Conservation (phyloP, 2,329 filamentous ascomycete genomes). For the Tolypocladium album region DNA sequence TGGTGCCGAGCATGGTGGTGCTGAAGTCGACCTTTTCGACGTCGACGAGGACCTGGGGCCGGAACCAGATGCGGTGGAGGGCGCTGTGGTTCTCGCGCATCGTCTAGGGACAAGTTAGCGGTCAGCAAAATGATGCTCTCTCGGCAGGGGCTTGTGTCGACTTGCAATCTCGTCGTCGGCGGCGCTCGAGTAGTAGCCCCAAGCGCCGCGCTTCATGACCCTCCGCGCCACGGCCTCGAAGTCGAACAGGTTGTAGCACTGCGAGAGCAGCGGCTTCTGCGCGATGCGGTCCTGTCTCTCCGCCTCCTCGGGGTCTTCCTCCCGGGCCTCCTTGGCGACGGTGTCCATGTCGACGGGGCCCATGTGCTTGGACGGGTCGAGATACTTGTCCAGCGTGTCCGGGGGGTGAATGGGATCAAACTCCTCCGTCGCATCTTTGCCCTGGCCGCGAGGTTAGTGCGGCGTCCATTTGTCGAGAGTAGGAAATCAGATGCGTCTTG, state of each 20-base stretch:
- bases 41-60: slow-evolving; percentile 78
- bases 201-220: slow-evolving; percentile 92
- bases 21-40: slow-evolving; percentile 79
- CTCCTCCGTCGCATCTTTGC: slow-evolving; percentile 86
- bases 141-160: background rate
- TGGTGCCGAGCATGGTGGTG: slow-evolving; percentile 89
- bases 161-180: slow-evolving; percentile 42
- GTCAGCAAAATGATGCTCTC: background rate
- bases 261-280: slow-evolving; percentile 67
- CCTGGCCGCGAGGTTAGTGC: slow-evolving; percentile 26
- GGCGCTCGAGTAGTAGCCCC: slow-evolving; percentile 95
- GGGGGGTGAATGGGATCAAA: slow-evolving; percentile 84
- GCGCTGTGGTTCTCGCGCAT: slow-evolving; percentile 91
- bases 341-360: slow-evolving; percentile 84
- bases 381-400: slow-evolving; percentile 78
- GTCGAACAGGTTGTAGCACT: slow-evolving; percentile 90
- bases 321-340: slow-evolving; percentile 59
- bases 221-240: slow-evolving; percentile 87
- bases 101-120: slow-evolving; percentile 42
- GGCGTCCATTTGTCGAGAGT: background rate
- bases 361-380: slow-evolving; percentile 75
- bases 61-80: slow-evolving; percentile 96
- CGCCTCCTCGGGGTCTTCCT: slow-evolving; percentile 48
- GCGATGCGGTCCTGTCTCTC: slow-evolving; percentile 64
- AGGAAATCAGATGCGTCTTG: background rate